phyloP scores from a whole-genome alignment of 352 stramenopile species.

The Paralagenidium karlingii region DNA sequence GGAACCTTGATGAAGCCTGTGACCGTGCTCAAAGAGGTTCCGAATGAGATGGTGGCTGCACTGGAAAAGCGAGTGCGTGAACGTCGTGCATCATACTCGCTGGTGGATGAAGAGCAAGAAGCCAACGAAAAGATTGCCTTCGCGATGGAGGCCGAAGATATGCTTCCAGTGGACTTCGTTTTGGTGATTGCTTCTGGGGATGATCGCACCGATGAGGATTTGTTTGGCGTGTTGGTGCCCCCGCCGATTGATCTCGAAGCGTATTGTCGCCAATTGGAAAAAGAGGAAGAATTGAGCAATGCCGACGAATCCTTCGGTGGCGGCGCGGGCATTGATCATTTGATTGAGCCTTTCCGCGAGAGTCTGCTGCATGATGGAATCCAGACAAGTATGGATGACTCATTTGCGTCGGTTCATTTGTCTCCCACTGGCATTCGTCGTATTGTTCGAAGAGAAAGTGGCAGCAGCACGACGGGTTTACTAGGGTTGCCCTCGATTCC shows the following conservation, averaged over 20 bases:
- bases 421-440: not conserved
- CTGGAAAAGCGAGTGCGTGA: not conserved
- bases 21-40: not conserved
- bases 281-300: no score
- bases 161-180: slow-evolving; percentile 54
- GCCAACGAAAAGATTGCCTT: no score
- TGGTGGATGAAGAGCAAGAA: not conserved
- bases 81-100: not conserved
- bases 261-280: slow-evolving; percentile 64
- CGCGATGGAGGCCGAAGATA: not conserved
- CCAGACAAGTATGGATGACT: not conserved
- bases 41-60: not conserved
- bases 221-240: slow-evolving; percentile 65
- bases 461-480: not conserved
- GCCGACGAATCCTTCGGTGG: no score
- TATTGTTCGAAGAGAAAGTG: not conserved
- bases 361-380: no score
- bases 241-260: slow-evolving; percentile 72
- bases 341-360: no score
- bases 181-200: slow-evolving; percentile 76
- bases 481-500: not conserved
- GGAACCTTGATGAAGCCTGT: slow-evolving; percentile 20
- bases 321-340: no score
- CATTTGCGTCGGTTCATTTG: not conserved
- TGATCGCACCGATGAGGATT: slow-evolving; percentile 70